Conservation (phyloP, 495 filamentous ascomycete species). For the Symbiotaphrina buchneri region DNA sequence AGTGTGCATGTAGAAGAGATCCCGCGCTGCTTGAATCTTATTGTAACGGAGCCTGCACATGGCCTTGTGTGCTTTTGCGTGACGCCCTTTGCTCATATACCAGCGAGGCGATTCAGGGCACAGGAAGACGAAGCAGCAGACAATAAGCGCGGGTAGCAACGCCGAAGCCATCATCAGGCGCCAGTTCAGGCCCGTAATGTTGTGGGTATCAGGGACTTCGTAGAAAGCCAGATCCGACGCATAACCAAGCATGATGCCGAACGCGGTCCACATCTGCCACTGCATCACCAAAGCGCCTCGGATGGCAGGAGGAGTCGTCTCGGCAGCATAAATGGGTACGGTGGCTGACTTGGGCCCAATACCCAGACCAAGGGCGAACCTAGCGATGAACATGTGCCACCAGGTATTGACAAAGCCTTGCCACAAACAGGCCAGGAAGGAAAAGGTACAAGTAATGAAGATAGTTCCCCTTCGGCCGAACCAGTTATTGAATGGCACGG, state of each 20-base stretch:
- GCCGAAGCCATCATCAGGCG: constrained; percentile 68
- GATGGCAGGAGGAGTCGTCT: constrained; percentile 47
- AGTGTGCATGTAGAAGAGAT: constrained; percentile 63
- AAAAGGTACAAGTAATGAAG: constrained; percentile 49
- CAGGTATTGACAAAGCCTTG: constrained; percentile 53
- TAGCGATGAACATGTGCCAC: constrained; percentile 51
- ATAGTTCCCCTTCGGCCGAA: constrained; percentile 72
- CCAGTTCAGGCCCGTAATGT: constrained; percentile 68
- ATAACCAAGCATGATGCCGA: constrained; percentile 68
- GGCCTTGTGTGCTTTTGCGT: constrained; percentile 39
- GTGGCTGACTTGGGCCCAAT: constrained; percentile 69
- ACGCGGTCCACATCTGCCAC: constrained; percentile 80
- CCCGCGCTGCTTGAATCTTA: constrained; percentile 58
- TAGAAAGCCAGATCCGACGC: constrained; percentile 53
- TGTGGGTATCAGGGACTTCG: constrained; percentile 30
- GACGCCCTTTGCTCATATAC: constrained; percentile 51
- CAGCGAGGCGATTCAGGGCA: constrained; percentile 62
- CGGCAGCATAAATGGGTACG: constrained; percentile 60
- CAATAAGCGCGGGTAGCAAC: constrained; percentile 47
- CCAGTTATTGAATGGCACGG: constrained; percentile 52
- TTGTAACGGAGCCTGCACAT: constrained; percentile 41
- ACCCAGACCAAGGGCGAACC: constrained; percentile 50
- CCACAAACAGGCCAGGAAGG: constrained; percentile 51
- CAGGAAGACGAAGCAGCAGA: constrained; percentile 43
- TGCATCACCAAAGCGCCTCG: constrained; percentile 60